Base-by-base conservation (phyloP, 164 flowering plant genomes). In the Berberis thunbergii region DNA sequence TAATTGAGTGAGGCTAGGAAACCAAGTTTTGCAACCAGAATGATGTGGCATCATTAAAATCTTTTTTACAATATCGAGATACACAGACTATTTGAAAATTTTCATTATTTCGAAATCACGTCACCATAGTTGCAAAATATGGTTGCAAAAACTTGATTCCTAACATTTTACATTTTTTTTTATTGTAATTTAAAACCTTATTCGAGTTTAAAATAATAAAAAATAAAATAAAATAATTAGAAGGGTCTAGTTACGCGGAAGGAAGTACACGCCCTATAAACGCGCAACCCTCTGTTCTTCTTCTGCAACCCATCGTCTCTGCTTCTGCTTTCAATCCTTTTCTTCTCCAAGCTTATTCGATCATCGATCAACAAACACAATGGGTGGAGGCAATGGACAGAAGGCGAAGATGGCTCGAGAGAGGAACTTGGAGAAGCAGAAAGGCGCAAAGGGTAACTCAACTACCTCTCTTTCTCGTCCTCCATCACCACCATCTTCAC, bases 381-480 rank as follows among this genome's bases (percentile, higher is more conserved):
- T 86, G 91, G 91, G 91, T 46, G 91, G 90, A 64, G 94, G 94
- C 67, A 87, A 87, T 60, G 90, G 80, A 0, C 90, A 85, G 83
- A 87, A 87, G 67, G 59, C 94, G 52, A 85, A 80, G 86, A 87
- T 79, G 87, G 94, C 90, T 54, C 84, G 90, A 6, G 88, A 85
- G 75, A 85, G 69, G 75, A 77, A 82, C 74, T 1, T 70, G 77
- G 90, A 87, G 79, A 85, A 87, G 77, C 69, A 60, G 54, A 86
- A 83, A 64, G 76, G 62, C 43, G 76, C 70, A 40, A 83, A 79
- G 64, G 90, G 83, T 81, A 67, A 41, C 26, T 26, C 26, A 26
- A 26, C 26, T 26, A 26, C 41, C 10, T 8, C 41, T 42, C 43
- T 63, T 61, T 59, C 59, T 41, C 38, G 11, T 58, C 49, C 3